Percentiles rank a stretch among this genome's conserved stretches.
Evolutionary conservation across 2,329 filamentous ascomycete genomes (phyloP).

Genomic region (Botryotinia convoluta): DNA sequence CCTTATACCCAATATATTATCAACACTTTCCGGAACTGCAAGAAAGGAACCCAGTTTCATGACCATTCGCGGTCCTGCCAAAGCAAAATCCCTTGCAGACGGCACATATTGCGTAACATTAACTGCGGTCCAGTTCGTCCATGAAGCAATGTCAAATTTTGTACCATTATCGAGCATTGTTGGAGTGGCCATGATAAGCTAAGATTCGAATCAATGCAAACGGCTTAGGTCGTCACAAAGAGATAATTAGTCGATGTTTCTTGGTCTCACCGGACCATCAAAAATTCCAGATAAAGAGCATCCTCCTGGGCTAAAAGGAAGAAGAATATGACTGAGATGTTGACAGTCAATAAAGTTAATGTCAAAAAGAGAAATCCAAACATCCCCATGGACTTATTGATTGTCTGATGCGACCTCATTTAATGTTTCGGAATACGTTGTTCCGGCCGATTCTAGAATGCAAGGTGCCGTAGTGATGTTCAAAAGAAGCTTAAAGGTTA

Average conservation of each 20-base stretch:
- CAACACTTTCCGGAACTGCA: slow-evolving; percentile 57
- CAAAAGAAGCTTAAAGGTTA: not conserved
- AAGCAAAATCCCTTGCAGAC: slow-evolving; percentile 65
- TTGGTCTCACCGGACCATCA: slow-evolving; percentile 18
- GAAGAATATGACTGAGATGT: not conserved
- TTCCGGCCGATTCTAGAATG: slow-evolving; percentile 7
- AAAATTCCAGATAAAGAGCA: slow-evolving; percentile 17
- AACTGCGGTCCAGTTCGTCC: slow-evolving; percentile 49
- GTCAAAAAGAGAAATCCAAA: not conserved
- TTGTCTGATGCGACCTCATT: not conserved
- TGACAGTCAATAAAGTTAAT: not conserved
- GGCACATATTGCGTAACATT: slow-evolving; percentile 60
- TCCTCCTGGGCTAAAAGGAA: slow-evolving; percentile 1
- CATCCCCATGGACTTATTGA: not conserved
- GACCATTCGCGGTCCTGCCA: slow-evolving; percentile 68
- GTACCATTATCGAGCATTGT: slow-evolving; percentile 29
- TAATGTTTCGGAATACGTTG: slow-evolving; percentile 1
- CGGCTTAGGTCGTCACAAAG: slow-evolving; percentile 18
- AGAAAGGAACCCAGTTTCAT: slow-evolving; percentile 65
- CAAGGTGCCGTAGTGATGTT: not conserved
- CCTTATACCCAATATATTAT: slow-evolving; percentile 49
- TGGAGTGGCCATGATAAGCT: slow-evolving; percentile 29
- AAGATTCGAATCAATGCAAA: not conserved
- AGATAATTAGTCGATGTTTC: slow-evolving; percentile 9
- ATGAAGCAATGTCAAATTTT: slow-evolving; percentile 49